Evolutionary conservation across 2,329 filamentous ascomycete species (phyloP).

Genomic region (Shiraia sp.): DNA sequence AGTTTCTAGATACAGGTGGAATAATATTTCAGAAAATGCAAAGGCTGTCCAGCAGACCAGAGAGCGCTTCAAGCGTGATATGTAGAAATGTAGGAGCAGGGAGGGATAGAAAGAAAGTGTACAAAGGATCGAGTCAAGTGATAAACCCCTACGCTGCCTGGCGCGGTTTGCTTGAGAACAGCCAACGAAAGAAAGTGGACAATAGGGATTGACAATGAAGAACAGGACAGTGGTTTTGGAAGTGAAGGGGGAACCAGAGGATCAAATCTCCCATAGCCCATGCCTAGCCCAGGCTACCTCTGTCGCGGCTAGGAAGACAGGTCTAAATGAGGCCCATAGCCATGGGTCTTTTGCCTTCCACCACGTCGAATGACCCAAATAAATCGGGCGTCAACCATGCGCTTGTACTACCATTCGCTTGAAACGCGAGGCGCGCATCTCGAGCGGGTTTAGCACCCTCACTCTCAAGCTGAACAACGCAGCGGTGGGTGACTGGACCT

Average conservation of each 20-base stretch:
- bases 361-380: conserved; percentile 40
- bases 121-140: conserved; percentile 16
- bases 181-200: conserved; percentile 41
- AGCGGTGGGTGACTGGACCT: conserved; percentile 19
- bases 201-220: conserved; percentile 33
- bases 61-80: conserved; percentile 31
- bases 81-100: conserved; percentile 4
- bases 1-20: conserved; percentile 9
- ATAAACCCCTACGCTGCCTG: conserved; percentile 34
- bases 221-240: conserved; percentile 14
- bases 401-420: conserved; percentile 20
- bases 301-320: conserved; percentile 37
- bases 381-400: conserved; percentile 26
- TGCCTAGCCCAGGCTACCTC: conserved; percentile 20
- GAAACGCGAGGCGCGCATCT: conserved; percentile 35
- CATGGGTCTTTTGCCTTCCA: conserved; percentile 27
- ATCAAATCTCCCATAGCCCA: conserved; percentile 19
- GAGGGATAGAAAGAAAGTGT: conserved; percentile 11
- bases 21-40: conserved; percentile 9
- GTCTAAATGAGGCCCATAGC: conserved; percentile 29
- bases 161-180: conserved; percentile 44
- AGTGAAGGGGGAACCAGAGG: conserved; percentile 25
- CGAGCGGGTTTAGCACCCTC: conserved; percentile 19
- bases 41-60: conserved; percentile 40
- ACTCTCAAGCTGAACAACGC: conserved; percentile 16